phyloP scores from a whole-genome alignment of 768 basidiomycete genomes.

The Suillus weaverae region DNA sequence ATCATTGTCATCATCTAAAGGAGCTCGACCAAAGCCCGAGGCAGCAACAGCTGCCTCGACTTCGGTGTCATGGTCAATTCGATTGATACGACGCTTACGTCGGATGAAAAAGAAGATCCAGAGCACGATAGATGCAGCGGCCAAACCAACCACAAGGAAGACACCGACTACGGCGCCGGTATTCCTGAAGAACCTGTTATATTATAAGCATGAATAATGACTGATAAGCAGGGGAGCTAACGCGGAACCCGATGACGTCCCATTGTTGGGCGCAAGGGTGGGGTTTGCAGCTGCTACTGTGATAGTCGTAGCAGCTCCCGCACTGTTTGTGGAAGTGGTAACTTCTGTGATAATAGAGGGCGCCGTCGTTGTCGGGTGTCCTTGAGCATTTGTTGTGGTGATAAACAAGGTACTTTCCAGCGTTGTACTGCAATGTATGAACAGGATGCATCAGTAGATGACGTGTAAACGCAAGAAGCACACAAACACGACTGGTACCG shows the following conservation, averaged over 20 bases:
- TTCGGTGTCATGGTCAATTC: conserved; percentile 67
- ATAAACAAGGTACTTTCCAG: conserved; percentile 50
- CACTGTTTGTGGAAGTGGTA: conserved; percentile 51
- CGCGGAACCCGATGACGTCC: conserved; percentile 45
- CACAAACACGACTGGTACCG: conserved; percentile 19
- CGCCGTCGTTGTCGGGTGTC: conserved; percentile 47
- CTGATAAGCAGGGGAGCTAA: conserved; percentile 35
- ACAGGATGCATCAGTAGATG: conserved; percentile 11
- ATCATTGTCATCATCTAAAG: conserved; percentile 68
- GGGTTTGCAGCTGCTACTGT: conserved; percentile 71
- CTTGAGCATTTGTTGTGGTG: conserved; percentile 59
- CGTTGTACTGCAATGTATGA: conserved; percentile 45
- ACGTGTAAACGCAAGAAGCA: conserved; percentile 15
- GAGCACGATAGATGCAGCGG: conserved; percentile 63
- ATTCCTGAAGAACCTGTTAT: conserved; percentile 76
- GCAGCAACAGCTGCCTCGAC: conserved; percentile 74
- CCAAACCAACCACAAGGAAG: conserved; percentile 87
- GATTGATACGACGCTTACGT: conserved; percentile 57
- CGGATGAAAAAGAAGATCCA: conserved; percentile 73
- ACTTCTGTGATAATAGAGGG: conserved; percentile 60
- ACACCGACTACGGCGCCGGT: conserved; percentile 91
- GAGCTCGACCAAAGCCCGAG: conserved; percentile 65
- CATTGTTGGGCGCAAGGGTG: conserved; percentile 57
- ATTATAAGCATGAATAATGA: conserved; percentile 11
- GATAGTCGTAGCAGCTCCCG: conserved; percentile 56